A percentile compares a stretch with the other conserved stretches of the same genome.
Evolutionary conservation across 805 yeast species (phyloP).

Genomic region (Brettanomyces nanus): DNA sequence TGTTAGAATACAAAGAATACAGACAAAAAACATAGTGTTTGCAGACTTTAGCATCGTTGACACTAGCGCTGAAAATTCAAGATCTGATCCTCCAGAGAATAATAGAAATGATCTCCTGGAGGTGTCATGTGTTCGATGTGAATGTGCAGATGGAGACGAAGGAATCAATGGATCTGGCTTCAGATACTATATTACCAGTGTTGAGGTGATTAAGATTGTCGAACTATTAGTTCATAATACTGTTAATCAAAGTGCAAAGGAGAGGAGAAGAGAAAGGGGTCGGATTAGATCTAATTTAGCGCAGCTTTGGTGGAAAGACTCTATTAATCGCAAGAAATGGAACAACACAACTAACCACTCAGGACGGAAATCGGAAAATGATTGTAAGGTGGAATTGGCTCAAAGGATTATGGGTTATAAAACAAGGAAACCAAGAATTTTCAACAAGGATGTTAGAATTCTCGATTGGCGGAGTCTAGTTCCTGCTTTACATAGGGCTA

Average conservation of each 20-base stretch:
- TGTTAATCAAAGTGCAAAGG: slow-evolving; percentile 33
- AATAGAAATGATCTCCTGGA: slow-evolving; percentile 28
- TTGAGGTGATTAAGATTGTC: slow-evolving; percentile 58
- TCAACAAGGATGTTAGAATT: slow-evolving; percentile 60
- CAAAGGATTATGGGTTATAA: slow-evolving; percentile 59
- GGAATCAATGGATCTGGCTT: slow-evolving; percentile 16
- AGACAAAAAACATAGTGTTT: slow-evolving; percentile 36
- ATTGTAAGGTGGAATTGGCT: slow-evolving; percentile 46
- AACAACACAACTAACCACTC: slow-evolving; percentile 6
- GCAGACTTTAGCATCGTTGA: slow-evolving; percentile 38
- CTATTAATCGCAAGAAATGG: slow-evolving; percentile 38
- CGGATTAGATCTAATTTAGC: slow-evolving; percentile 57
- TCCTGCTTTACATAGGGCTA: slow-evolving; percentile 54
- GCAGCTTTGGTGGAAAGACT: slow-evolving; percentile 58
- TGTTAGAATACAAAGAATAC: slow-evolving; percentile 48
- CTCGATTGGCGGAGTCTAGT: slow-evolving; percentile 51
- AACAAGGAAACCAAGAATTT: slow-evolving; percentile 56
- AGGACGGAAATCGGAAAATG: slow-evolving; percentile 19
- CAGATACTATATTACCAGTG: slow-evolving; percentile 51
- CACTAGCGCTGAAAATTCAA: background rate
- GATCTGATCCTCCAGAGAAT: background rate
- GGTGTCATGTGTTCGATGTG: slow-evolving; percentile 50
- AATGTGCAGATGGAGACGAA: slow-evolving; percentile 15
- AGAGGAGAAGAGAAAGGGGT: slow-evolving; percentile 56
- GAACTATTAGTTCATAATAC: slow-evolving; percentile 49